These are phyloP conservation scores for Pseudonectria foliicola DNA, from an alignment of 2,329 filamentous ascomycete species.

Conservation along the genomic window DNA sequence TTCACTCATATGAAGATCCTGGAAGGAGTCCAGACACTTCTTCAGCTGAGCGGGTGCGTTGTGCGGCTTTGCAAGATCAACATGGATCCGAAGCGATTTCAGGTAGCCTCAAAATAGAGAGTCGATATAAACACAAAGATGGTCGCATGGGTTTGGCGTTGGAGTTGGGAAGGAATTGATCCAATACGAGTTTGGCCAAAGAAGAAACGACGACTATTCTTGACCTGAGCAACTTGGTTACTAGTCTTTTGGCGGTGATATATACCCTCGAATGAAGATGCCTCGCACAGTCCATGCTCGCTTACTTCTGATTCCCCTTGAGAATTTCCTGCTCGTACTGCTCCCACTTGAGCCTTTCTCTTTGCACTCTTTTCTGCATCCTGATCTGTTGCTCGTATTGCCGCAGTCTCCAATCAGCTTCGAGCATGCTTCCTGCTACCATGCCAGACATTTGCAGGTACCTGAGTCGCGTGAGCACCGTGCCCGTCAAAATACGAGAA, in stretches of 20 bases:
- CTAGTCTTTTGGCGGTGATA: constrained; percentile 10
- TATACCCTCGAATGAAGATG: constrained; percentile 4
- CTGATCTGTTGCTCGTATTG: constrained; percentile 60
- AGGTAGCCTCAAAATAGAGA: constrained; percentile 30
- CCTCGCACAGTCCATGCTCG: too few relatives aligned
- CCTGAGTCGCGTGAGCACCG: constrained; percentile 33
- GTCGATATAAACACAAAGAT: constrained; percentile 7
- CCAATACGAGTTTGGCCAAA: constrained; percentile 12
- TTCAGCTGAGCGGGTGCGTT: constrained; percentile 89
- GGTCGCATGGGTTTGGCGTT: constrained; percentile 28
- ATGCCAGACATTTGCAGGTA: constrained; percentile 82
- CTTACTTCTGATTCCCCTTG: constrained; percentile 33
- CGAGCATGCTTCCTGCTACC: constrained; percentile 70
- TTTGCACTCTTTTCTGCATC: constrained; percentile 54
- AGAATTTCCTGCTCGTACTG: constrained; percentile 56
- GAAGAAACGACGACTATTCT: constrained; percentile 13
- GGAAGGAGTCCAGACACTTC: constrained; percentile 91
- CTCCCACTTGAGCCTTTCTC: constrained; percentile 63
- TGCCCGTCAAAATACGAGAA: background rate
- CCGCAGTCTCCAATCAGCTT: constrained; percentile 63
- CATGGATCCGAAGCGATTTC: constrained; percentile 85
- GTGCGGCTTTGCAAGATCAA: constrained; percentile 90
- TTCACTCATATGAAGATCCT: constrained; percentile 99
- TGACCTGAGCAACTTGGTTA: constrained; percentile 11
- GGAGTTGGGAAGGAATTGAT: constrained; percentile 16